phyloP scores from a whole-genome alignment of 2,329 filamentous ascomycete genomes.

The Aspergillus phoenicis region DNA sequence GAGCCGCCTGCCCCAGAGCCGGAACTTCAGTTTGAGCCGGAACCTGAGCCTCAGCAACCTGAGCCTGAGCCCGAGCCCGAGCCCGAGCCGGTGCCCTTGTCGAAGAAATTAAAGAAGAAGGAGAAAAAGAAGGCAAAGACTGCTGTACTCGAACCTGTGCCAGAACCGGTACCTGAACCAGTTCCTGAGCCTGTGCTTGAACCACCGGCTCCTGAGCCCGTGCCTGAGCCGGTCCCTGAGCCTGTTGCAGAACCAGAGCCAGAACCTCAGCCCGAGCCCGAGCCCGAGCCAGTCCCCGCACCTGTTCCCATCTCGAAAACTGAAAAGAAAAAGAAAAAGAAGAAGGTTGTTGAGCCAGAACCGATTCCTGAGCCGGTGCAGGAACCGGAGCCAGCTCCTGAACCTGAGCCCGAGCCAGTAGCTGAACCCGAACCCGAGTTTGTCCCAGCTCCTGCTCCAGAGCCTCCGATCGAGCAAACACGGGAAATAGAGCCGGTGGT shows the following conservation, averaged over 20 bases:
- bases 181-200: constrained; percentile 35
- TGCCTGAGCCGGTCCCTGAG: constrained; percentile 33
- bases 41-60: constrained; percentile 27
- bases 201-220: constrained; percentile 19
- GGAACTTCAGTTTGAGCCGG: constrained; percentile 15
- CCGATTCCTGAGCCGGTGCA: constrained; percentile 35
- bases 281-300: constrained; percentile 20
- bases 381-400: constrained; percentile 31
- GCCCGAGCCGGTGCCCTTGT: constrained; percentile 35
- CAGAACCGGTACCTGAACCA: constrained; percentile 27
- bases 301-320: constrained; percentile 30
- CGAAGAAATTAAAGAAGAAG: constrained; percentile 27
- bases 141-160: constrained; percentile 21
- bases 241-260: constrained; percentile 27
- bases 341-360: constrained; percentile 31
- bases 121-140: constrained; percentile 19
- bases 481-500: constrained; percentile 22
- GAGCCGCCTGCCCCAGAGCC: constrained; percentile 24
- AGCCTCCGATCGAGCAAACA: constrained; percentile 19
- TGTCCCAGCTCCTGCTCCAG: constrained; percentile 21
- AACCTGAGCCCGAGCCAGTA: constrained; percentile 29
- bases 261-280: constrained; percentile 26
- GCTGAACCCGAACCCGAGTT: constrained; percentile 30
- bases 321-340: constrained; percentile 34
- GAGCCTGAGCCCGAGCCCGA: constrained; percentile 17